A percentile compares a stretch with the other conserved stretches of the same genome.
Evolutionary conservation across 768 basidiomycete species (phyloP).

Genomic region (Kwoniella dejecticola): DNA sequence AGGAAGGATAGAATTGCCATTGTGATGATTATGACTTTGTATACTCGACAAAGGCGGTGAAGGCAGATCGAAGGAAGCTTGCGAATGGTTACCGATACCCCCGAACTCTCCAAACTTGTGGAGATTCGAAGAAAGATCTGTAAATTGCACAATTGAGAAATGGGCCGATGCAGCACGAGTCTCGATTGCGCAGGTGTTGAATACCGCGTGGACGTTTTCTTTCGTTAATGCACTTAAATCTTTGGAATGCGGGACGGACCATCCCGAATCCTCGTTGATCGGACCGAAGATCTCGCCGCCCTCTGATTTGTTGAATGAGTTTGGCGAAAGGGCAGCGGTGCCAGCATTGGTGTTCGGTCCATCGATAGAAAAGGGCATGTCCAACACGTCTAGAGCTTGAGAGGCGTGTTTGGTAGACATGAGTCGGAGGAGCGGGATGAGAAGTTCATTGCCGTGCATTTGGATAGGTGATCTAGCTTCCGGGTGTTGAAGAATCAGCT

Average conservation of each 20-base stretch:
- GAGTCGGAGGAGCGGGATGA: slow-evolving; percentile 86
- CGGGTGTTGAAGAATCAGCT: slow-evolving; percentile 81
- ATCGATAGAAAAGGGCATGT: slow-evolving; percentile 65
- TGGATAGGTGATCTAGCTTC: slow-evolving; percentile 75
- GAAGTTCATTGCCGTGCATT: slow-evolving; percentile 75
- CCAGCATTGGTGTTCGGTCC: too few species aligned
- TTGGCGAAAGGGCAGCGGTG: not conserved
- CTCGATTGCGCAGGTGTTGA: slow-evolving; percentile 73
- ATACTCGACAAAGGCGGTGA: slow-evolving; percentile 46
- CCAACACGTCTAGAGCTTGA: slow-evolving; percentile 87
- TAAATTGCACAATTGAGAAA: slow-evolving; percentile 52
- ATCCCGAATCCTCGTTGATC: slow-evolving; percentile 77
- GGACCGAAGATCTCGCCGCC: slow-evolving; percentile 73
- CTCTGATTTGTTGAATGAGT: slow-evolving; percentile 54
- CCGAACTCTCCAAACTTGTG: slow-evolving; percentile 25
- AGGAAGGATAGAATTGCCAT: too few species aligned
- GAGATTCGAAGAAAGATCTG: slow-evolving; percentile 47
- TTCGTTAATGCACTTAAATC: slow-evolving; percentile 67
- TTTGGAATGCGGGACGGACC: slow-evolving; percentile 76
- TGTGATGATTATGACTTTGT: not conserved
- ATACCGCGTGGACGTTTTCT: slow-evolving; percentile 78
- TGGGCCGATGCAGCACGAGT: slow-evolving; percentile 71
- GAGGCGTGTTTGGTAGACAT: slow-evolving; percentile 83
- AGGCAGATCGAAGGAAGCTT: slow-evolving; percentile 18
- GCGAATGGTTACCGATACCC: slow-evolving; percentile 41